Evolutionary conservation across 2,329 filamentous ascomycete genomes (phyloP).

Genomic region (Microcyclospora pomicola): DNA sequence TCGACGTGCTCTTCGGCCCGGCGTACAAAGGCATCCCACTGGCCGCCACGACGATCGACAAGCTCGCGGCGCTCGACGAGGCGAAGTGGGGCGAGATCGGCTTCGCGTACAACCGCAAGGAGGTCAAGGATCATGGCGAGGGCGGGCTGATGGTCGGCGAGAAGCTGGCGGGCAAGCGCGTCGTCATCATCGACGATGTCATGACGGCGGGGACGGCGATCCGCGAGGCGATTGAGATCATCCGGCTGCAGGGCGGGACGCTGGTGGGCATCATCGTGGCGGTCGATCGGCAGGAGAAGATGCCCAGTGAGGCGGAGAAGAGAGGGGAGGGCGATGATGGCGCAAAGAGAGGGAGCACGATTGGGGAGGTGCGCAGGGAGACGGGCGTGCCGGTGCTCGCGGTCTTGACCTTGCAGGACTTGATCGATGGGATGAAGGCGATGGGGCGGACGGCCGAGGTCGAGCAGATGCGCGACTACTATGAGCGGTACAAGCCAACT

Average conservation of each 20-base stretch:
- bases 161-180: conserved; percentile 65
- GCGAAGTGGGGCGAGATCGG: conserved; percentile 53
- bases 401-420: conserved; percentile 73
- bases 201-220: conserved; percentile 93
- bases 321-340: conserved; percentile 44
- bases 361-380: conserved; percentile 73
- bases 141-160: conserved; percentile 87
- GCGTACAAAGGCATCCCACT: conserved; percentile 96
- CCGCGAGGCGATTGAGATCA: conserved; percentile 81
- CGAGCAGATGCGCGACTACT: conserved; percentile 57
- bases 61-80: conserved; percentile 57
- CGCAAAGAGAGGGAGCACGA: conserved; percentile 60
- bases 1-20: conserved; percentile 84
- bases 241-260: conserved; percentile 68
- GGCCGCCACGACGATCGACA: conserved; percentile 61
- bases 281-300: conserved; percentile 75
- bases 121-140: conserved; percentile 91
- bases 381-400: conserved; percentile 71
- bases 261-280: conserved; percentile 82
- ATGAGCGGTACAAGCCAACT: conserved; percentile 27
- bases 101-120: conserved; percentile 92
- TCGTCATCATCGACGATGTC: conserved; percentile 91
- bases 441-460: conserved; percentile 34
- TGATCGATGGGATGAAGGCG: conserved; percentile 37
- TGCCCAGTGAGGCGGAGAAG: conserved; percentile 39